phyloP scores from a whole-genome alignment of 1,284 basidiomycete genomes.

The Cutaneotrichosporon sp. region DNA sequence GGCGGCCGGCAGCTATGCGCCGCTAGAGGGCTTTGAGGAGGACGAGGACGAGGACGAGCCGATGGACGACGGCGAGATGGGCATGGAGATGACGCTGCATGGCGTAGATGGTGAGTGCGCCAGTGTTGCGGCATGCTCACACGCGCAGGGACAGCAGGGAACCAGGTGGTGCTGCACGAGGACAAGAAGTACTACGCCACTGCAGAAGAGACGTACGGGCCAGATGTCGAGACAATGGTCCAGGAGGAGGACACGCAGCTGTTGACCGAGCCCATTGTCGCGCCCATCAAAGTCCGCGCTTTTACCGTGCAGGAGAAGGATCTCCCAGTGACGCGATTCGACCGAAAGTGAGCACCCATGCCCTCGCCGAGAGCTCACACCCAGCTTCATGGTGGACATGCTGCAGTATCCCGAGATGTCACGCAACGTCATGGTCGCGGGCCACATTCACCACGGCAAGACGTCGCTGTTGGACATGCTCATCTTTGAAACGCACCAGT shows the following conservation, averaged over 20 bases:
- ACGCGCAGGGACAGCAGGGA: constrained; percentile 47
- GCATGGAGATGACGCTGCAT: constrained; percentile 42
- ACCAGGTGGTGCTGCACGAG: constrained; percentile 88
- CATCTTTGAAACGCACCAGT: constrained; percentile 91
- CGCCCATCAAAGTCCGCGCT: constrained; percentile 86
- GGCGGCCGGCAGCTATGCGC: constrained; percentile 33
- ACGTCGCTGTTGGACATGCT: constrained; percentile 96
- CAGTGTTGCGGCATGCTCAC: neutral
- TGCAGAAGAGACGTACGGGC: constrained; percentile 85
- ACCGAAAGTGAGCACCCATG: constrained; percentile 69
- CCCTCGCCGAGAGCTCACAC: neutral
- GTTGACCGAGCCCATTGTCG: constrained; percentile 89
- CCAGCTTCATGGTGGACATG: constrained; percentile 85
- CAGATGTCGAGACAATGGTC: constrained; percentile 90
- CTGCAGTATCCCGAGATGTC: constrained; percentile 90
- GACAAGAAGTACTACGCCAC: constrained; percentile 98
- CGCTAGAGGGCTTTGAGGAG: constrained; percentile 47
- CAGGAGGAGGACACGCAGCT: constrained; percentile 98
- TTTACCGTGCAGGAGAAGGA: constrained; percentile 90
- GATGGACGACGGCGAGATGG: constrained; percentile 33
- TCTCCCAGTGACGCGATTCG: constrained; percentile 85
- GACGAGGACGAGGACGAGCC: constrained; percentile 42
- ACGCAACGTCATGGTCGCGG: constrained; percentile 88
- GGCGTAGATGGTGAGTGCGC: constrained; percentile 44
- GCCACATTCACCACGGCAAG: constrained; percentile 97